A percentile compares a stretch with the other conserved stretches of the same genome.
phyloP scores from a whole-genome alignment of 2,329 filamentous ascomycete species.

The Lasiodiplodia sp. region DNA sequence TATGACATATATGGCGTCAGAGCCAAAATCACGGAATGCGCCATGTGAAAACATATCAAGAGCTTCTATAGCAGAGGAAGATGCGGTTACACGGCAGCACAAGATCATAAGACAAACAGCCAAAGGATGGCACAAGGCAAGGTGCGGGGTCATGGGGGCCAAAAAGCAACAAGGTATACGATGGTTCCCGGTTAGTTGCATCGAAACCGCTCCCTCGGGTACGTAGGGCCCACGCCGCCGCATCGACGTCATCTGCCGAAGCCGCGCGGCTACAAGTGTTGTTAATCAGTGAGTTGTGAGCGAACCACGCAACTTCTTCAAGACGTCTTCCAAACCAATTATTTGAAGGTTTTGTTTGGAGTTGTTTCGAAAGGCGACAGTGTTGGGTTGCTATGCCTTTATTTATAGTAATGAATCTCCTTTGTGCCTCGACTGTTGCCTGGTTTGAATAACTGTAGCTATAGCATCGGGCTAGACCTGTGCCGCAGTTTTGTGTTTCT shows the following conservation, averaged over 20 bases:
- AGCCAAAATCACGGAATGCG: not conserved
- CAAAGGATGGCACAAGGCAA: not conserved
- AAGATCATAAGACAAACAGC: constrained; percentile 2
- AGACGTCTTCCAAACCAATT: not conserved
- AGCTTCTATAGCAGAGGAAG: not conserved
- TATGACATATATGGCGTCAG: not conserved
- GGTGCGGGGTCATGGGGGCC: not conserved
- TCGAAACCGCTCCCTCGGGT: not conserved
- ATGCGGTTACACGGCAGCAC: not conserved
- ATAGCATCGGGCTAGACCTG: not conserved
- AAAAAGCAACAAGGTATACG: not conserved
- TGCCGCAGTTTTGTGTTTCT: not conserved
- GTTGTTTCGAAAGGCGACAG: not conserved
- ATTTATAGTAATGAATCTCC: not conserved
- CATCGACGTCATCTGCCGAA: not conserved
- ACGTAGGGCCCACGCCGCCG: not conserved
- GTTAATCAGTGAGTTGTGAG: not conserved
- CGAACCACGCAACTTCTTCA: not conserved
- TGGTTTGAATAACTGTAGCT: not conserved
- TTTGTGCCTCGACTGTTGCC: not conserved
- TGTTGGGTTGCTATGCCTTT: not conserved
- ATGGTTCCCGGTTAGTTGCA: not conserved
- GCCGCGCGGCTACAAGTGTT: not conserved
- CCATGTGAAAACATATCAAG: not conserved
- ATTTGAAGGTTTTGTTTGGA: not conserved